These are phyloP conservation scores for Xanthoparmelia taractica DNA, from an alignment of 495 filamentous ascomycete genomes.

Conservation along the genomic window DNA sequence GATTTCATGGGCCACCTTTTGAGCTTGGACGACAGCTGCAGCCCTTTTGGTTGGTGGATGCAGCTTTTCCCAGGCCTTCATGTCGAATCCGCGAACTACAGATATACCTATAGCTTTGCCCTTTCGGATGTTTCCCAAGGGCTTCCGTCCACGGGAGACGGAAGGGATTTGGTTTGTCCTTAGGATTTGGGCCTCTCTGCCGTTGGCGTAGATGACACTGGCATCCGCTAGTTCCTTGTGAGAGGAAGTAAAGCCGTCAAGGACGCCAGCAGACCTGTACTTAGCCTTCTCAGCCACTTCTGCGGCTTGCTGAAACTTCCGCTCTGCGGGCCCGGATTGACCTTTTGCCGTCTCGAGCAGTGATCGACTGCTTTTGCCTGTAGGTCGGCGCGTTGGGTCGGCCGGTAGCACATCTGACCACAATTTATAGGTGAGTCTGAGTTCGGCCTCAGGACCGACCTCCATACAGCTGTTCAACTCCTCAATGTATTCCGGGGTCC, in stretches of 20 bases:
- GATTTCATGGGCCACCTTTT: conserved; percentile 22
- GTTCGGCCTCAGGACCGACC: conserved; percentile 80
- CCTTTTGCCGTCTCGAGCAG: conserved; percentile 13
- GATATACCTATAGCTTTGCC: conserved; percentile 74
- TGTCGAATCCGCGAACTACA: conserved; percentile 81
- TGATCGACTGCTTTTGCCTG: conserved; percentile 25
- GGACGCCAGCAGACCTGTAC: conserved; percentile 39
- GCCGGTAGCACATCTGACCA: conserved; percentile 54
- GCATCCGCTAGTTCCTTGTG: conserved; percentile 50
- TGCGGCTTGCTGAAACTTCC: conserved; percentile 15
- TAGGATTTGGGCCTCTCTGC: conserved; percentile 65
- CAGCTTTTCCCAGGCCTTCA: conserved; percentile 63
- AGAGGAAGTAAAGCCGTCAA: conserved; percentile 21
- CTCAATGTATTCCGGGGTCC: conserved; percentile 89
- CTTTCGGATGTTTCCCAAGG: conserved; percentile 76
- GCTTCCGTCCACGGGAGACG: conserved; percentile 65
- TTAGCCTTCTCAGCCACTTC: conserved; percentile 27
- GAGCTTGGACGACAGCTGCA: conserved; percentile 17
- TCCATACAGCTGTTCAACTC: conserved; percentile 87
- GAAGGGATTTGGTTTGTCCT: conserved; percentile 75
- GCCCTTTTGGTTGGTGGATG: conserved; percentile 53
- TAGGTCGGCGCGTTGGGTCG: conserved; percentile 29
- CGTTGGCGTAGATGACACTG: conserved; percentile 77
- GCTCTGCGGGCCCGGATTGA: conserved; percentile 17
- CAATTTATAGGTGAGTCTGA: conserved; percentile 75